Evolutionary conservation across 129 eudicot species (phyloP).

Genomic region (sunflower (Helianthus annuus)): DNA sequence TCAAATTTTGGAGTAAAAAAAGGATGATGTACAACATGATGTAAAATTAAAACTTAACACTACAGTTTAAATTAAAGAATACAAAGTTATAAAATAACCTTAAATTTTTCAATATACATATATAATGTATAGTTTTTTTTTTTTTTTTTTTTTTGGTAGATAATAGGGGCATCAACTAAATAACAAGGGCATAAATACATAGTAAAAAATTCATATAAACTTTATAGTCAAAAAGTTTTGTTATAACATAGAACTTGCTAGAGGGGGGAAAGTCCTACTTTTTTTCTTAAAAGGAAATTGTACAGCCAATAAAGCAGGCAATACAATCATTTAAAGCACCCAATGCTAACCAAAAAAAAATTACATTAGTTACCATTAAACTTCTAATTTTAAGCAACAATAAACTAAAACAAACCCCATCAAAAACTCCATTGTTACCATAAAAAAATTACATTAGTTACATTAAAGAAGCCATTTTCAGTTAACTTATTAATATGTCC

Average conservation of each 20-base stretch:
- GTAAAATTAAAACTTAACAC: not conserved
- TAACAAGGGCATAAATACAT: too few relatives aligned
- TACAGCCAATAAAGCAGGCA: conserved; percentile 24
- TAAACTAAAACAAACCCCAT: too few relatives aligned
- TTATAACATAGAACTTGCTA: not conserved
- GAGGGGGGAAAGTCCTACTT: not conserved
- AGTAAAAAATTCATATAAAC: not conserved
- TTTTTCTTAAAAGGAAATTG: conserved; percentile 24
- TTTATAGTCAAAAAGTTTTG: conserved; percentile 6
- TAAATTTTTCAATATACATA: too few relatives aligned
- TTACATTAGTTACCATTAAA: not conserved
- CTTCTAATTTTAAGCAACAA: too few relatives aligned
- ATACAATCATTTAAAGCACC: conserved; percentile 29
- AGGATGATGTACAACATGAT: not conserved
- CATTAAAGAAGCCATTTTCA: not conserved
- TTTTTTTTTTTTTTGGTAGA: too few relatives aligned
- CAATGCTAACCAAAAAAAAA: not conserved
- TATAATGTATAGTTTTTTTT: too few relatives aligned
- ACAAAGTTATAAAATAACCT: not conserved
- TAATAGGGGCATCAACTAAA: too few relatives aligned
- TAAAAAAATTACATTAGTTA: too few relatives aligned
- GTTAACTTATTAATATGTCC: not conserved
- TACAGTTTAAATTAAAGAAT: not conserved
- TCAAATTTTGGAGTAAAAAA: not conserved
- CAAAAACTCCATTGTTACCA: too few relatives aligned